Conservation (phyloP, 139 green algal genomes). For the Chlorella sp. region DNA sequence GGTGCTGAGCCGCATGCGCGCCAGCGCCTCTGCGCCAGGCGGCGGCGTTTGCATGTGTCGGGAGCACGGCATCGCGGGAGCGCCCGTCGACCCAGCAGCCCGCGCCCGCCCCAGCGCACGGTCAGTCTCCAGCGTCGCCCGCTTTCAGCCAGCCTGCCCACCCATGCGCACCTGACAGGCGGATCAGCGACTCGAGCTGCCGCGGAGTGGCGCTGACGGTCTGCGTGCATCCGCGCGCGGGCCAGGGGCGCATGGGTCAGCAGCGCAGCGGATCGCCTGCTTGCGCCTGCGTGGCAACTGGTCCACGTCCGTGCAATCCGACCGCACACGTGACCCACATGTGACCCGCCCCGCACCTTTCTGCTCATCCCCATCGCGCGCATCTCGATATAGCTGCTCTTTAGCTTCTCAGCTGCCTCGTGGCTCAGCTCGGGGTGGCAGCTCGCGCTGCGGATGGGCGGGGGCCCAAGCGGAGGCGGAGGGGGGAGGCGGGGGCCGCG, state of each 20-base stretch:
- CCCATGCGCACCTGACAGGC: slow-evolving; percentile 70
- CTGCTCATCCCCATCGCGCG: slow-evolving; percentile 62
- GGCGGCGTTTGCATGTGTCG: no score
- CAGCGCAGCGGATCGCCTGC: no score
- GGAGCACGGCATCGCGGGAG: no score
- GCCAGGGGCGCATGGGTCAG: no score
- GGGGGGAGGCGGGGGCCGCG: no score
- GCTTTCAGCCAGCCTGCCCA: no score
- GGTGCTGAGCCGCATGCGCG: slow-evolving; percentile 51
- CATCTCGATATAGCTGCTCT: slow-evolving; percentile 95
- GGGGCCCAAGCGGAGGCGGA: no score
- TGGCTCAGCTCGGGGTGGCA: slow-evolving; percentile 77
- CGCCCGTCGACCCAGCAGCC: no score
- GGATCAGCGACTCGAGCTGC: slow-evolving; percentile 97
- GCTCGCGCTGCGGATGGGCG: no score
- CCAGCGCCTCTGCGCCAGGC: slow-evolving; percentile 78
- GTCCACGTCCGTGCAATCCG: neutral
- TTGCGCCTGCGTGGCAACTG: no score
- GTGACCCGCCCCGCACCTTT: neutral
- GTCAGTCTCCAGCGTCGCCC: no score
- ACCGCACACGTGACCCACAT: neutral
- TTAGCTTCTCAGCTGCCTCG: slow-evolving; percentile 59
- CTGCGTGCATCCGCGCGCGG: slow-evolving; percentile 25
- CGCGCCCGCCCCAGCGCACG: no score
- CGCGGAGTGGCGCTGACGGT: slow-evolving; percentile 89